phyloP scores from a whole-genome alignment of 2,329 filamentous ascomycete genomes.

The Sporothrix inflata region DNA sequence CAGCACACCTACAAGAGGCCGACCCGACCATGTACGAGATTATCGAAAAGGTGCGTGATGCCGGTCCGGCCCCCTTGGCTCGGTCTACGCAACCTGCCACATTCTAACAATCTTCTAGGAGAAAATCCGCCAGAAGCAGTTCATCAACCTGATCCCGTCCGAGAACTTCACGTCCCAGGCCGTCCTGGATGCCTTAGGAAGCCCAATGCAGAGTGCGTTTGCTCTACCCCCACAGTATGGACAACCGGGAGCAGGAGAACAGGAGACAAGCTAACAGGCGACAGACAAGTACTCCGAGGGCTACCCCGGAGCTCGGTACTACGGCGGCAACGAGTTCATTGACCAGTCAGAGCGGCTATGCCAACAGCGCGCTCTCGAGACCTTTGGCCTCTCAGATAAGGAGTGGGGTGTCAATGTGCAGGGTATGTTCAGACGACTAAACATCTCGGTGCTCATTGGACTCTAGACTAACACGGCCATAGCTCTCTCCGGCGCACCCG shows the following conservation, averaged over 20 bases:
- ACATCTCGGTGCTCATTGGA: no score
- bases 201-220: conserved; percentile 86
- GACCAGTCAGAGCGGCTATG: conserved; percentile 87
- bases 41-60: conserved; percentile 73
- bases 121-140: conserved; percentile 95
- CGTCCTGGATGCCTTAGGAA: conserved; percentile 86
- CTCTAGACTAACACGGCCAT: conserved; percentile 43
- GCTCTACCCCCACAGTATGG: neutral
- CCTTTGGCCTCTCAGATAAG: conserved; percentile 79
- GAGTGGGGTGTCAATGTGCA: conserved; percentile 98
- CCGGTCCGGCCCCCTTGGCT: neutral
- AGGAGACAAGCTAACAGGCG: conserved; percentile 9
- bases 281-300: conserved; percentile 97
- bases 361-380: conserved; percentile 84
- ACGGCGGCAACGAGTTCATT: conserved; percentile 95
- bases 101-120: conserved; percentile 60
- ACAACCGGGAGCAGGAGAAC: neutral
- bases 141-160: conserved; percentile 95
- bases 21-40: conserved; percentile 88
- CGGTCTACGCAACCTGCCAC: no score
- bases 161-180: conserved; percentile 96
- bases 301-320: conserved; percentile 94
- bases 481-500: conserved; percentile 75
- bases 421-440: conserved; percentile 56
- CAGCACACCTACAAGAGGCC: conserved; percentile 76